Conservation (phyloP, 331 rosid species). For the Malus hybrid region DNA sequence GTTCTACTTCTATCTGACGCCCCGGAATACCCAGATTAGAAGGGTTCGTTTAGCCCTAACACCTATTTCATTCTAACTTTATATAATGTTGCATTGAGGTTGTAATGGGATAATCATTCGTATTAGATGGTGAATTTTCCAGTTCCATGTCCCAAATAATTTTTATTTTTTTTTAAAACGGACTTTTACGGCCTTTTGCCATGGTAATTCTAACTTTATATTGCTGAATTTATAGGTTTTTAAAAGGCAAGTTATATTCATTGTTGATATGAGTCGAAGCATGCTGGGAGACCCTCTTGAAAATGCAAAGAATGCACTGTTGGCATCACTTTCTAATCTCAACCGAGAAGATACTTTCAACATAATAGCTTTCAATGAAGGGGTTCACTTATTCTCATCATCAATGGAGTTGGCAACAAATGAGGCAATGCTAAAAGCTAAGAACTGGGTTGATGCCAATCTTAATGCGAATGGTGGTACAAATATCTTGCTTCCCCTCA, state of each 20-base stretch:
- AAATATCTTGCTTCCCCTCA: slow-evolving; percentile 69
- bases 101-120: not conserved
- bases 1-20: slow-evolving; percentile 70
- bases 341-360: slow-evolving; percentile 63
- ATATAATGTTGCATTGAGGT: not conserved
- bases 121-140: not conserved
- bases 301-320: slow-evolving; percentile 53
- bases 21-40: slow-evolving; percentile 38
- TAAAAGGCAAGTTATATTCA: slow-evolving; percentile 67
- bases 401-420: slow-evolving; percentile 59
- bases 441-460: slow-evolving; percentile 44
- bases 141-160: not conserved
- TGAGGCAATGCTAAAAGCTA: slow-evolving; percentile 52
- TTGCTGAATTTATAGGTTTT: slow-evolving; percentile 48
- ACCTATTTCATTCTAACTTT: not conserved
- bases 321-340: slow-evolving; percentile 61
- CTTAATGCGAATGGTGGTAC: slow-evolving; percentile 68
- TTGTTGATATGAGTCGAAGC: slow-evolving; percentile 80
- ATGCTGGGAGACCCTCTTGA: slow-evolving; percentile 80
- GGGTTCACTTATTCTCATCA: slow-evolving; percentile 44
- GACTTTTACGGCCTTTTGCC: not conserved
- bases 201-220: not conserved
- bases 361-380: slow-evolving; percentile 67
- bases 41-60: slow-evolving; percentile 47
- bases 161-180: not conserved